Base-by-base conservation (phyloP, 208 protist species). In the Tetramitus jugosus region DNA sequence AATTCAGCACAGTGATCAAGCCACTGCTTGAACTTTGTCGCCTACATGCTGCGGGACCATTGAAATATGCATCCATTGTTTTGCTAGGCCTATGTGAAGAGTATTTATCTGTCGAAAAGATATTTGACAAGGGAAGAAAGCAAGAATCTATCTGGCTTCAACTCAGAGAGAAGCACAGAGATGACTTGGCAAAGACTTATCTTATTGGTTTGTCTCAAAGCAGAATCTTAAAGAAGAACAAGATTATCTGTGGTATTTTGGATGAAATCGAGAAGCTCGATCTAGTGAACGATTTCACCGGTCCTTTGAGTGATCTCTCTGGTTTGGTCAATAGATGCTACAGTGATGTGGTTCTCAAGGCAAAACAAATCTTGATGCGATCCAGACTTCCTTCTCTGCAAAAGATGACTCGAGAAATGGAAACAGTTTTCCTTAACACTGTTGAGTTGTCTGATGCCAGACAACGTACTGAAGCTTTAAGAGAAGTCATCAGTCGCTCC, bases 91-190 rank as follows among this genome's bases (percentile, higher is more conserved):
- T 94, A 42, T 76, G 94, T 2, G 79, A 86, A 7, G 84, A 88
- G 26, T 94, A 94, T 82, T 68, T 94, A 20, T 39, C 40, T 6
- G 81, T 91, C 20, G 91, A 95, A 76, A 77, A 72, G 2, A 26
- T 80, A 10, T 91, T 94, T 80, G 87, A 91, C 75, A 79, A 80
- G 13, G 42, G 26, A 17, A 74, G 53, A n/a, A 49, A 33, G 56
- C 31, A 23, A 35, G 74, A 77, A 61, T 20, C 60, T 26, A 46
- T 78, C 29, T 72, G 31, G 23, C 65, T 64, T 17, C 33, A 64
- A 13, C 43, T 78, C 6, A 52, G 76, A 61, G 35, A 78, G 7
- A 39, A 78, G n/a, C 33, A 46, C 14, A 46, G 3, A 4, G 49
- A 64, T 3, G 42, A 49, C 3, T 23, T 64, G 8, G 14, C 4